Evolutionary conservation across 257 asterid genomes (phyloP), one percentile per base, ranked within the genome.

Genomic region (Datura wrightii): DNA sequence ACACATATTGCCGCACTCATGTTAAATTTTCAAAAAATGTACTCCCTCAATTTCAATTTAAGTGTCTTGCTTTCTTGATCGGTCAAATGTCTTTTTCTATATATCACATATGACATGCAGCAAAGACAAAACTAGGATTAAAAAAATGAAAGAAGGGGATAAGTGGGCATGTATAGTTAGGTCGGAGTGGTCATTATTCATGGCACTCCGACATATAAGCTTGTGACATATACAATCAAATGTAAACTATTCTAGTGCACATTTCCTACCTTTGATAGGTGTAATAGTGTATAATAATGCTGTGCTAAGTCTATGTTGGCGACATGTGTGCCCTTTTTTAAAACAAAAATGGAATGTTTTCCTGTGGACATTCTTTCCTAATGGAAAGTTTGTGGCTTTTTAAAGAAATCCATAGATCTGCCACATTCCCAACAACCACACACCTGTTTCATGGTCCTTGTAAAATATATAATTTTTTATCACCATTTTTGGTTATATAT

Each of bases 291-390:
- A 72, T 44, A 31, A 76, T 76, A 50, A 74, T 46, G 11, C 5
- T 19, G 46, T 24, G 8, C 39, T 76, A 24, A 24, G 11, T 76
- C 8, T 9, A 76, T 24, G 46, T 31, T 14, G 39, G 19, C 10
- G 81, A 74, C 81, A 74, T 24, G 59, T 24, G 59, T 50, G 82
- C 31, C 62, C 13, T 5, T 56, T 15, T 15, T 36, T 85, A 39
- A 56, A 54, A 34, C 37, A 54, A 85, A 87, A 79, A 84, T 82
- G 84, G 87, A 89, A 83, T 85, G 79, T 56, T 81, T 39, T 65
- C 71, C 19, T 90, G 85, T 83, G 79, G n/a, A 70, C 59, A 59
- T 87, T 80, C 59, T 69, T 46, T 80, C 87, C 83, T 50, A 56
- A 83, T 86, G 81, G 53, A 69, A 70, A 76, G 62, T 76, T 31